phyloP scores from a whole-genome alignment of 2,329 filamentous ascomycete genomes.

The Fusarium chlamydosporum region DNA sequence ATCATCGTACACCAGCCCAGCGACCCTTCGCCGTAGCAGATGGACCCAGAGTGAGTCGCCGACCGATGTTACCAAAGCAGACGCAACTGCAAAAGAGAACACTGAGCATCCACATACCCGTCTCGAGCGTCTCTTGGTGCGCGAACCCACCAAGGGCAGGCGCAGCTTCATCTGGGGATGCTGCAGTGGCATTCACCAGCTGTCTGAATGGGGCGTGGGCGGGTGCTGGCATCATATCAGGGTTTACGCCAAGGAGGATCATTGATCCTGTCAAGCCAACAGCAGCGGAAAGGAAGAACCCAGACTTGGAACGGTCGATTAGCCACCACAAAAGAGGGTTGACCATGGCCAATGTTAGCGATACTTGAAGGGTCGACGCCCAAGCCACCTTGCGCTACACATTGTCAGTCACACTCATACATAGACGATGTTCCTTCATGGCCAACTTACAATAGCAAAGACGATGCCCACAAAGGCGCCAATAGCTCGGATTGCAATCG shows the following conservation, averaged over 20 bases:
- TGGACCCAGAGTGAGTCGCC: slow-evolving; percentile 75
- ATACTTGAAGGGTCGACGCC: slow-evolving; percentile 95
- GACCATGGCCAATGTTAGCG: slow-evolving; percentile 86
- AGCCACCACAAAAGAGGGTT: slow-evolving; percentile 98
- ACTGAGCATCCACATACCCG: slow-evolving; percentile 90
- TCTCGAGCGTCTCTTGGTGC: slow-evolving; percentile 75
- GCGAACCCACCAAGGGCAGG: slow-evolving; percentile 65
- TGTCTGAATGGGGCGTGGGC: slow-evolving; percentile 55
- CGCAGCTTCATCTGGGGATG: slow-evolving; percentile 25
- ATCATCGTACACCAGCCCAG: slow-evolving; percentile 61
- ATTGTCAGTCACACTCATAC: slow-evolving; percentile 32
- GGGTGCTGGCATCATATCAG: slow-evolving; percentile 81
- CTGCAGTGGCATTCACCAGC: slow-evolving; percentile 31
- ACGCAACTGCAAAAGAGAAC: slow-evolving; percentile 95
- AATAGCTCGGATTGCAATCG: slow-evolving; percentile 70
- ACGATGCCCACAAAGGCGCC: slow-evolving; percentile 73
- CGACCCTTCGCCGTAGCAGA: slow-evolving; percentile 60
- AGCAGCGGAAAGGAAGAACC: slow-evolving; percentile 81
- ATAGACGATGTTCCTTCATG: not conserved
- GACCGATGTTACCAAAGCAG: slow-evolving; percentile 95
- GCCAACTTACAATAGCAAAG: slow-evolving; percentile 79
- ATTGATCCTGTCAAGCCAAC: slow-evolving; percentile 82
- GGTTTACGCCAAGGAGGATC: slow-evolving; percentile 80
- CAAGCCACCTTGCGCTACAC: slow-evolving; percentile 86
- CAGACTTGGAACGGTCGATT: slow-evolving; percentile 89